phyloP scores from a whole-genome alignment of 352 stramenopile species.

The Globisporangium paddicum region DNA sequence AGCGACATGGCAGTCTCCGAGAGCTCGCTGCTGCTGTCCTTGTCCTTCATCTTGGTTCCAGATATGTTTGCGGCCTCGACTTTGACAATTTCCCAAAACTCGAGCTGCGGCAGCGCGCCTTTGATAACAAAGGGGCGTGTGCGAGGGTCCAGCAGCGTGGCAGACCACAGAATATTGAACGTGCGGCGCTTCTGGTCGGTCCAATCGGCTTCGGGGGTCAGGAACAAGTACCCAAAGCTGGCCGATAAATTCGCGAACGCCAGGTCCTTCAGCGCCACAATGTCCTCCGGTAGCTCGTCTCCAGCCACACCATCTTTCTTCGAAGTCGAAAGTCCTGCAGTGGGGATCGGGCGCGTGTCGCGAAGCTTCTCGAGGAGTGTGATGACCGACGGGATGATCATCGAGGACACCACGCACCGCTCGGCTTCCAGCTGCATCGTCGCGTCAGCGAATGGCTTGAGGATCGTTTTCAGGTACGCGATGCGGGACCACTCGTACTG shows the following conservation, averaged over 20 bases:
- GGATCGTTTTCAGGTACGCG: conserved; percentile 46
- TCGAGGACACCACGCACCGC: conserved; percentile 51
- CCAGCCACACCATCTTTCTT: not conserved
- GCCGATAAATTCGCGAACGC: conserved; percentile 45
- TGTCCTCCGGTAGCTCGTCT: conserved; percentile 51
- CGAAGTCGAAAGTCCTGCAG: not conserved
- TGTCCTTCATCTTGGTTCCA: conserved; percentile 46
- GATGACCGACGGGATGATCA: conserved; percentile 66
- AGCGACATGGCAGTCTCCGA: conserved; percentile 29
- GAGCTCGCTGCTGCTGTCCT: conserved; percentile 39
- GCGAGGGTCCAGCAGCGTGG: conserved; percentile 65
- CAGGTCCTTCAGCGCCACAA: conserved; percentile 51
- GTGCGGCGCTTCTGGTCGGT: conserved; percentile 33
- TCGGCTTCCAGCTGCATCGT: conserved; percentile 55
- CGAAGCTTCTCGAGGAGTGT: conserved; percentile 66
- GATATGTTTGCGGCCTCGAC: conserved; percentile 44
- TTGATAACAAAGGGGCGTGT: conserved; percentile 79
- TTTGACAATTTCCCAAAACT: conserved; percentile 76
- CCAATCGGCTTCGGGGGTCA: conserved; percentile 37
- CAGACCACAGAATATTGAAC: conserved; percentile 65
- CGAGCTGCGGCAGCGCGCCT: conserved; percentile 39
- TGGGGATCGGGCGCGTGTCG: conserved; percentile 11
- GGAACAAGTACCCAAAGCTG: conserved; percentile 61
- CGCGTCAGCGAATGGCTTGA: conserved; percentile 67
- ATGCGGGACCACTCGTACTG: conserved; percentile 67